Conservation (phyloP, 2,329 filamentous ascomycete species). For the Phialophora expanda region DNA sequence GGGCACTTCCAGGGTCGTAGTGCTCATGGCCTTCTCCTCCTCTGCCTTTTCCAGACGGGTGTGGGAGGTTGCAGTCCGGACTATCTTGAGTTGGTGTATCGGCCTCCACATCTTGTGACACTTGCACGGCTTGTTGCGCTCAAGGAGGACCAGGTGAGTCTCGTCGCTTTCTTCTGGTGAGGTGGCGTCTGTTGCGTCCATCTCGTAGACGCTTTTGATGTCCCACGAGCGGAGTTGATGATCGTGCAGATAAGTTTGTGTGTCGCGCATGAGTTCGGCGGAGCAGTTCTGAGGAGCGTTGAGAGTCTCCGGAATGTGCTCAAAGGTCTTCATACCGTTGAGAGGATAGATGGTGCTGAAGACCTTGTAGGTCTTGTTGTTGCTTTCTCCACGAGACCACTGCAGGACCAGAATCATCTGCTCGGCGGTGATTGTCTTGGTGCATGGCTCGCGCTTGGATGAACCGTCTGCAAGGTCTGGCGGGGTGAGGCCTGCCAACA, state of each 20-base stretch:
- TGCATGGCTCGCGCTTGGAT: background rate
- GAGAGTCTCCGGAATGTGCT: background rate
- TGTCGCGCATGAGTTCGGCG: slow-evolving; percentile 2
- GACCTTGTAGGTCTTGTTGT: background rate
- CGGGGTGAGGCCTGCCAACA: background rate
- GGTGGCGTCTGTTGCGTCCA: background rate
- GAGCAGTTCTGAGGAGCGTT: background rate
- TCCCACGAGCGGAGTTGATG: background rate
- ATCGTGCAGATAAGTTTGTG: background rate
- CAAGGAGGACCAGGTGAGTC: background rate
- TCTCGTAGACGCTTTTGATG: background rate
- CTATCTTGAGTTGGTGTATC: background rate
- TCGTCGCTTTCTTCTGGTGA: background rate
- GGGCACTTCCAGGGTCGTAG: background rate
- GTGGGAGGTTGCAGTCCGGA: background rate
- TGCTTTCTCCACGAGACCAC: background rate
- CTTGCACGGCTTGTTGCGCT: background rate
- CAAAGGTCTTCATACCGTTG: background rate
- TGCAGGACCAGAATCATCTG: background rate
- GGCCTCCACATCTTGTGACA: slow-evolving; percentile 5
- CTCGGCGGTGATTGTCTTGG: background rate
- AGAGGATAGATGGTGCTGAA: background rate
- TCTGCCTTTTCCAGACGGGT: background rate
- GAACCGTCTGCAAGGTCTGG: background rate
- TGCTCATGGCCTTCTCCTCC: background rate